These are phyloP conservation scores for Hemerocallis citrina DNA, from an alignment of 106 monocot genomes.

Conservation along the genomic window DNA sequence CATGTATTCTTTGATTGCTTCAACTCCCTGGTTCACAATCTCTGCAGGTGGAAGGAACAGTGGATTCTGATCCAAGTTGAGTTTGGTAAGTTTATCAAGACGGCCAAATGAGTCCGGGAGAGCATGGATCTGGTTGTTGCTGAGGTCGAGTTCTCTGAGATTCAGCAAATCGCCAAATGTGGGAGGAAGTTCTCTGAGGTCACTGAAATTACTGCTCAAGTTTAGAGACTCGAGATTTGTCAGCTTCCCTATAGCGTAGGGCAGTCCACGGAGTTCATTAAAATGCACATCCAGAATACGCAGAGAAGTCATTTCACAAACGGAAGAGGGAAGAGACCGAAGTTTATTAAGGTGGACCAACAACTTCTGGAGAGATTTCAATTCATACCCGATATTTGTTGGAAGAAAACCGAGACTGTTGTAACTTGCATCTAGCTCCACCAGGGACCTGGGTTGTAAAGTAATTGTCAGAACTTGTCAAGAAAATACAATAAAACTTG, in stretches of 20 bases:
- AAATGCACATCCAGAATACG: slow-evolving; percentile 69
- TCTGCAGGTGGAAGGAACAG: slow-evolving; percentile 40
- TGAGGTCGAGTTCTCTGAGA: slow-evolving; percentile 72
- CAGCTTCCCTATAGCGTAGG: slow-evolving; percentile 50
- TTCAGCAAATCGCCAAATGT: slow-evolving; percentile 56
- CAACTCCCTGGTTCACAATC: slow-evolving; percentile 36
- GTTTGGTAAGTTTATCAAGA: slow-evolving; percentile 50
- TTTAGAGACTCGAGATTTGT: slow-evolving; percentile 56
- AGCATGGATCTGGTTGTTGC: slow-evolving; percentile 83
- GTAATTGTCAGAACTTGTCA: background rate
- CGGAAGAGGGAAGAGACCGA: slow-evolving; percentile 63
- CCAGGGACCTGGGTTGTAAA: slow-evolving; percentile 27
- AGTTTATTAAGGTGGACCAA: slow-evolving; percentile 63
- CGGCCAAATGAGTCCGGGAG: slow-evolving; percentile 65
- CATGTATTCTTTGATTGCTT: slow-evolving; percentile 45
- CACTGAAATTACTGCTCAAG: slow-evolving; percentile 74
- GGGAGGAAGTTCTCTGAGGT: slow-evolving; percentile 61
- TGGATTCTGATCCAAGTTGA: slow-evolving; percentile 22
- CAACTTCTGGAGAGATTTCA: slow-evolving; percentile 57
- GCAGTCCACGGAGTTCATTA: slow-evolving; percentile 74
- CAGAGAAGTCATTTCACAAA: slow-evolving; percentile 62
- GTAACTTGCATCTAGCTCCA: slow-evolving; percentile 79
- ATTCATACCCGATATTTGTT: slow-evolving; percentile 62
- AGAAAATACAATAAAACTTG: background rate
- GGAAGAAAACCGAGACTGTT: slow-evolving; percentile 69